Base-by-base conservation (phyloP, 306 rosid species). In the Cucumis melo region DNA sequence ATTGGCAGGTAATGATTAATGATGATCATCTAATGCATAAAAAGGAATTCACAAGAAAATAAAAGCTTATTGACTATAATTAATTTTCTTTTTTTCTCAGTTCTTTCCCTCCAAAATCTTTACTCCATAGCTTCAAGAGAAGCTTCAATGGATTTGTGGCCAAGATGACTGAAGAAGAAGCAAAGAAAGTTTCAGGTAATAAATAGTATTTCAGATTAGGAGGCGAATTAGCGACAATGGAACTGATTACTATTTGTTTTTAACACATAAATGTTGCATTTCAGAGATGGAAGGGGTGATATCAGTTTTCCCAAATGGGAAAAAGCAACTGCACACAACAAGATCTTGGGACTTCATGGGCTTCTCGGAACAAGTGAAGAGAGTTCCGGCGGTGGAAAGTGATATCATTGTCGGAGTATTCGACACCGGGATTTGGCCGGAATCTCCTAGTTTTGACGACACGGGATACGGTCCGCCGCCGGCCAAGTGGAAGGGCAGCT, bases 121-220 rank as follows among this genome's bases (percentile, higher is more conserved):
- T 83, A 38, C 48, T 83, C 12, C 73, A 78, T 32, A 67, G 78
- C 84, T 87, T 56, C 77, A 74, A 63, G 19, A 81, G 81, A 70
- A 83, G 90, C 57, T 85, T 87, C 59, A 51, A 81, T 58, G 90
- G 90, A 50, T 87, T 87, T 38, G 85, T 78, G 5, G 87, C 21
- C 1, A 58, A 57, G 72, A 59, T 87, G 8, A 84, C 88, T 5
- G 82, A 81, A 57, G 77, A 78, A 20, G 90, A 84, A 74, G 87
- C 81, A 0, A 29, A 79, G 0, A 81, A 78, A 81, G 44, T 85
- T 41, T 78, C 85, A 32, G 83, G 88, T 87, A 17, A 32, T 32
- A 32, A 32, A 32, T 27, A 1, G 3, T 32, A 32, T 32, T 32
- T 32, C 5, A 32, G 3, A 4, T 32, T 32, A 32, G 36, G 36